phyloP scores from a whole-genome alignment of 1,284 basidiomycete genomes.

The Puccinia brachypodii region DNA sequence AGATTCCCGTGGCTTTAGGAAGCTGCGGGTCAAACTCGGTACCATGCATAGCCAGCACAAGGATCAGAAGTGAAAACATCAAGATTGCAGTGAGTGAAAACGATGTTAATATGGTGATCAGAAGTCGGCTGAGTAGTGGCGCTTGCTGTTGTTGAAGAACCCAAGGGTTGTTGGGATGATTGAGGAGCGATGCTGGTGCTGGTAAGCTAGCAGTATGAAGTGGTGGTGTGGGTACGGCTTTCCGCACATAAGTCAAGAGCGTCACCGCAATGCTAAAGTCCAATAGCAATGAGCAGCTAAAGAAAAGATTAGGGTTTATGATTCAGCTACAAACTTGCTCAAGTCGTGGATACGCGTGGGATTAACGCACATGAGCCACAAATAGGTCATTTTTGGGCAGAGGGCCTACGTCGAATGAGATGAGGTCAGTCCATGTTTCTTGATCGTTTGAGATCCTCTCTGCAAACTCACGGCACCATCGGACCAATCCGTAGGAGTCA shows the following conservation, averaged over 20 bases:
- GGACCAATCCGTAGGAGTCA: slow-evolving; percentile 37
- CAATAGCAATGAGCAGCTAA: slow-evolving; percentile 37
- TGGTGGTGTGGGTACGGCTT: neutral
- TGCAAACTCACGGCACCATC: slow-evolving; percentile 39
- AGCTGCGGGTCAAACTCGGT: slow-evolving; percentile 44
- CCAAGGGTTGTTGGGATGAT: slow-evolving; percentile 9
- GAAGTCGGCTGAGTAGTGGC: slow-evolving; percentile 39
- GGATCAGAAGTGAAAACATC: slow-evolving; percentile 46
- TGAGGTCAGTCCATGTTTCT: neutral
- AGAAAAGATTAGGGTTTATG: neutral
- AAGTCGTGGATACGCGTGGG: no score
- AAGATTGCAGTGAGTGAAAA: slow-evolving; percentile 47
- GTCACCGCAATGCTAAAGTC: slow-evolving; percentile 45
- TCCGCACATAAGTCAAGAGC: slow-evolving; percentile 26
- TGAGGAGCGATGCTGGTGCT: neutral
- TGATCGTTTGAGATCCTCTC: neutral
- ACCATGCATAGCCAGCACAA: slow-evolving; percentile 47
- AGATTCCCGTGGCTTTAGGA: slow-evolving; percentile 46
- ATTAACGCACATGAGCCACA: slow-evolving; percentile 43
- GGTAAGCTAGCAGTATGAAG: neutral
- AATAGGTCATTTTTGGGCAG: slow-evolving; percentile 46
- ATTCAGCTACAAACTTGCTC: neutral
- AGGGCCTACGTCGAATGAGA: slow-evolving; percentile 4
- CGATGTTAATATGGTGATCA: slow-evolving; percentile 43
- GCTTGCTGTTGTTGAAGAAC: slow-evolving; percentile 17